Base-by-base conservation (phyloP, 1,284 basidiomycete species). In the Trametes polyzona region DNA sequence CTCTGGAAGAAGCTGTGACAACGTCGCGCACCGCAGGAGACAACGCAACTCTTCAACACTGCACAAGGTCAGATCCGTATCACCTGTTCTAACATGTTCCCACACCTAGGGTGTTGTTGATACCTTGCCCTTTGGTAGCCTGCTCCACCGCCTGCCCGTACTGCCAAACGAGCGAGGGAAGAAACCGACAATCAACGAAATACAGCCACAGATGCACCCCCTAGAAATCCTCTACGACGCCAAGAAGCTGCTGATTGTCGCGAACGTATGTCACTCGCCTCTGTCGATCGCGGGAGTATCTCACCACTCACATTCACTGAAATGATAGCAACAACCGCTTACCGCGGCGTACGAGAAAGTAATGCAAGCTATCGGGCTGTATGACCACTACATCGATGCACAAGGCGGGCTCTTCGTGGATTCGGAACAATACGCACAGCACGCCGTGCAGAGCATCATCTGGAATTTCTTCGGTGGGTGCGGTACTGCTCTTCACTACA, bases 151-250 rank as follows among this genome's bases (percentile, higher is more conserved):
- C 7, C 74, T 92, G 24, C 86, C 87, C 30, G 76, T 79, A 14
- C 71, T 73, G 19, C 53, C 53, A 3, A 30, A 16, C 11, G 72
- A 77, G 50, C 73, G 76, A 11, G 75, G 76, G 0, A 73, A 73
- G 50, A 80, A 77, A 64, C 82, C 81, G 23, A 69, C 78, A 41
- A 70, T 91, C 33, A 90, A 90, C 65, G 86, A 89, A 70, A 80
- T 91, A n/a, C 88, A 92, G 67, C 81, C 86, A 3, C 83, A 89
- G 62, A 75, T 91, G 39, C 86, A 92, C 64, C 88, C 91, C 10
- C 74, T 85, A 4, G 90, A 93, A 70, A 78, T 92, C 29, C 76
- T 93, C 29, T 86, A 80, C 66, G 91, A 93, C 62, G 81, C 86
- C 16, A 78, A 78, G 64, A 89, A 89, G 67, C 75, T 89, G 6